Evolutionary conservation across 192 early-diverging fungal species (phyloP).

Genomic region (Coemansia sp.): DNA sequence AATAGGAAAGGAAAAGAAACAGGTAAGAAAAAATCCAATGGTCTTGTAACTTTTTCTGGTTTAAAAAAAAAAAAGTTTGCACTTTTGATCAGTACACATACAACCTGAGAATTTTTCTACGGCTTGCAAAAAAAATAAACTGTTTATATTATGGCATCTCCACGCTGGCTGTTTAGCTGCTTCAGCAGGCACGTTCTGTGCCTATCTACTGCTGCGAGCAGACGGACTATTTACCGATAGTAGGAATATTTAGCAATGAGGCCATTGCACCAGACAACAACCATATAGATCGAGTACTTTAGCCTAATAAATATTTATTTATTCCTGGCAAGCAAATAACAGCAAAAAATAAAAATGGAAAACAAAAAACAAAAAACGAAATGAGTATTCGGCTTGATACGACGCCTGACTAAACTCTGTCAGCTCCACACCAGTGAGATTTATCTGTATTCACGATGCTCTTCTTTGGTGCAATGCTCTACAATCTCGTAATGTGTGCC

Average conservation of each 20-base stretch:
- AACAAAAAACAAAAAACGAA: neutral
- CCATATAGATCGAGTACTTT: slow-evolving; percentile 13
- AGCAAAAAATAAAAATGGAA: neutral
- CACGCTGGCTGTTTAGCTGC: too few species aligned
- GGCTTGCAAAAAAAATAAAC: too few species aligned
- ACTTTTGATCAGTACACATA: too few species aligned
- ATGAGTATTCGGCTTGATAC: too few species aligned
- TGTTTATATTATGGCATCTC: too few species aligned
- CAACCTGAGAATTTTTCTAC: too few species aligned
- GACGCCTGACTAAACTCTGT: too few species aligned
- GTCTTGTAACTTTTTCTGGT: too few species aligned
- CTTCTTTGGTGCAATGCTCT: slow-evolving; percentile 12
- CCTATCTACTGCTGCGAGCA: slow-evolving; percentile 20
- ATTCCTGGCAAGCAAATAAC: too few species aligned
- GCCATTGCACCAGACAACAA: slow-evolving; percentile 16
- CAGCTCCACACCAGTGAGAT: neutral
- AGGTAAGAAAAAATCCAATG: neutral
- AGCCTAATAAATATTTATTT: neutral
- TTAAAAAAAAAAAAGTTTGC: neutral
- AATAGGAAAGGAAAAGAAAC: neutral
- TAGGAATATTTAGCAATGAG: slow-evolving; percentile 30
- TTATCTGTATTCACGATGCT: slow-evolving; percentile 18
- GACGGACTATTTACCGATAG: slow-evolving; percentile 20
- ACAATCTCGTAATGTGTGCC: slow-evolving; percentile 11
- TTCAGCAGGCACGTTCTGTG: too few species aligned